These are phyloP conservation scores for Luvunga scandens DNA, from an alignment of 345 rosid species.

Conservation along the genomic window DNA sequence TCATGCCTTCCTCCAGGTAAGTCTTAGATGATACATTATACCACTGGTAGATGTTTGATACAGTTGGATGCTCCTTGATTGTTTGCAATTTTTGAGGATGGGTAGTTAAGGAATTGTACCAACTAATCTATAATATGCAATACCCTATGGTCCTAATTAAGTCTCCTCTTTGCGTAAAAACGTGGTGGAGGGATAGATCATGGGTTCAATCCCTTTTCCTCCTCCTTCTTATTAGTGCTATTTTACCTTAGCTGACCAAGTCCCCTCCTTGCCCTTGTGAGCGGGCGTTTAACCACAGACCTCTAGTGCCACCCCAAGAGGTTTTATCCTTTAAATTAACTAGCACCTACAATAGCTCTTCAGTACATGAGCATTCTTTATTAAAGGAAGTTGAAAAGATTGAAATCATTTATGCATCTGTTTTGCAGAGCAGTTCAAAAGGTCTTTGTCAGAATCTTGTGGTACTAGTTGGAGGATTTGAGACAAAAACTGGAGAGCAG, in stretches of 20 bases:
- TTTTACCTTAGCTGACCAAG: background rate
- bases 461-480: slow-evolving; percentile 83
- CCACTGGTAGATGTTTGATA: background rate
- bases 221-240: too few relatives aligned
- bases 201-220: background rate
- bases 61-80: background rate
- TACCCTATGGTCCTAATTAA: background rate
- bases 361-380: background rate
- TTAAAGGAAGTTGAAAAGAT: background rate
- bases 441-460: slow-evolving; percentile 62
- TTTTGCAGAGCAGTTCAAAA: slow-evolving; percentile 57
- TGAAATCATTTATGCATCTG: slow-evolving; percentile 10
- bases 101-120: slow-evolving; percentile 1
- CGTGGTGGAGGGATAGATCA: background rate
- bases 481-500: slow-evolving; percentile 90
- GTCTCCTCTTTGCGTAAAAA: background rate
- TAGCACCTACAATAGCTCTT: too few relatives aligned
- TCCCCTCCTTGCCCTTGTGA: background rate
- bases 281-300: background rate
- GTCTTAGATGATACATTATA: slow-evolving; percentile 2
- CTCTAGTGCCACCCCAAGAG: background rate
- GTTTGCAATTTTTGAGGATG: background rate
- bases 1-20: slow-evolving; percentile 88
- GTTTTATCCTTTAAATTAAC: background rate
- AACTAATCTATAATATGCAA: background rate